Percentiles rank a stretch among this genome's conserved stretches.
phyloP scores from a whole-genome alignment of 306 rosid species.

The Acacia confusa region DNA sequence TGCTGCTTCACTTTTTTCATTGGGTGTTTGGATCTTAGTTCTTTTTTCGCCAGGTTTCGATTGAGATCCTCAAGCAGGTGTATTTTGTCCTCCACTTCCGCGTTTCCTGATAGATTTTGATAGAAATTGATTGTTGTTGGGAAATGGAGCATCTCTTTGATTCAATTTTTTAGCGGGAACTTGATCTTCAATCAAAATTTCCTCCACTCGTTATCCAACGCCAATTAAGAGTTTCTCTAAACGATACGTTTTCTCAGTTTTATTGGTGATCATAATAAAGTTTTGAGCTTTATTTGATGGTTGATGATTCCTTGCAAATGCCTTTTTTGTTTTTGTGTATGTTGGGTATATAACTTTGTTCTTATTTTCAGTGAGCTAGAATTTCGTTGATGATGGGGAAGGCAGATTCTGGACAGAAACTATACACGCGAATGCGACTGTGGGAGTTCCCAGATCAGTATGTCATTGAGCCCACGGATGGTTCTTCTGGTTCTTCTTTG shows the following conservation, averaged over 20 bases:
- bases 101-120: neutral
- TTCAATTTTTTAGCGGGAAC: slow-evolving; percentile 24
- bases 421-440: slow-evolving; percentile 63
- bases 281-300: neutral
- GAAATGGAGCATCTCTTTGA: neutral
- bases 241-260: neutral
- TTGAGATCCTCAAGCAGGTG: slow-evolving; percentile 22
- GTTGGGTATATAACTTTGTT: neutral
- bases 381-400: slow-evolving; percentile 60
- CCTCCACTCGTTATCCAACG: neutral
- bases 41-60: neutral
- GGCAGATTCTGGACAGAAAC: slow-evolving; percentile 63
- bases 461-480: slow-evolving; percentile 78
- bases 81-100: neutral
- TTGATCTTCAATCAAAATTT: neutral
- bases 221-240: neutral
- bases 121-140: neutral
- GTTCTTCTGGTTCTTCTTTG: slow-evolving; percentile 59
- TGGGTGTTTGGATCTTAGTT: neutral
- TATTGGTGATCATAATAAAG: neutral
- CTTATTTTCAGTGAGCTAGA: slow-evolving; percentile 27
- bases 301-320: neutral
- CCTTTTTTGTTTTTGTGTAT: neutral
- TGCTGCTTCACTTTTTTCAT: neutral
- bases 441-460: slow-evolving; percentile 86